Evolutionary conservation across 2,329 filamentous ascomycete species (phyloP).

Genomic region (Alternaria alternata): DNA sequence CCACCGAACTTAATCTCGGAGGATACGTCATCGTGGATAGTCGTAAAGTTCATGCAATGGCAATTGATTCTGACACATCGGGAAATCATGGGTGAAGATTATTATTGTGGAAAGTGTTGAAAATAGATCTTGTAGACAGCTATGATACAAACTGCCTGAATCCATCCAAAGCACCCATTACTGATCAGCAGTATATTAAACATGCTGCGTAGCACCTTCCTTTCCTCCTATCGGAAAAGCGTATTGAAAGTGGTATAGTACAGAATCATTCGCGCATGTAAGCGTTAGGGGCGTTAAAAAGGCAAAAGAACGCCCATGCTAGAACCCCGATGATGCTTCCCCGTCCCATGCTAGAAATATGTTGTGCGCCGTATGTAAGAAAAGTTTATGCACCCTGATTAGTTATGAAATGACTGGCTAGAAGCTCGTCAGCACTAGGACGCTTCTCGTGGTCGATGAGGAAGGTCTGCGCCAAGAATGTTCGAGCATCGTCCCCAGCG

Average conservation of each 20-base stretch:
- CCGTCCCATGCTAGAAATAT: constrained; percentile 17
- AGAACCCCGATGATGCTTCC: constrained; percentile 13
- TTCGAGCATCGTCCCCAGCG: constrained; percentile 82
- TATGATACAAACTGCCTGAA: constrained; percentile 4
- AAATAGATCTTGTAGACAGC: constrained; percentile 2
- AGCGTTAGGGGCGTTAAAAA: constrained; percentile 19
- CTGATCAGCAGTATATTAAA: background rate
- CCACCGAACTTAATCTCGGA: background rate
- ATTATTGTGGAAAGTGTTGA: background rate
- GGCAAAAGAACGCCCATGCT: background rate
- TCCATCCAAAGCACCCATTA: constrained; percentile 2
- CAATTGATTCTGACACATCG: background rate
- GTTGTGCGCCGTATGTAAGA: constrained; percentile 9
- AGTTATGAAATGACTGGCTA: constrained; percentile 82
- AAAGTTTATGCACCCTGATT: constrained; percentile 61
- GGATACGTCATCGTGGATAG: background rate
- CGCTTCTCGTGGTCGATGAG: constrained; percentile 93
- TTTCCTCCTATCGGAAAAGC: background rate
- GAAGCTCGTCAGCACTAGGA: constrained; percentile 89
- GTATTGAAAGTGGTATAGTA: constrained; percentile 26
- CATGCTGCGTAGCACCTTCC: background rate
- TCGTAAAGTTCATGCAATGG: background rate
- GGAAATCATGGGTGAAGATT: background rate
- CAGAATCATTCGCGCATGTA: constrained; percentile 25
- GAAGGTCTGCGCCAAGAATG: constrained; percentile 88